A percentile compares a stretch with the other conserved stretches of the same genome.
These are phyloP conservation scores for Saturnispora serradocipensis DNA, from an alignment of 805 yeast genomes.

Conservation along the genomic window DNA sequence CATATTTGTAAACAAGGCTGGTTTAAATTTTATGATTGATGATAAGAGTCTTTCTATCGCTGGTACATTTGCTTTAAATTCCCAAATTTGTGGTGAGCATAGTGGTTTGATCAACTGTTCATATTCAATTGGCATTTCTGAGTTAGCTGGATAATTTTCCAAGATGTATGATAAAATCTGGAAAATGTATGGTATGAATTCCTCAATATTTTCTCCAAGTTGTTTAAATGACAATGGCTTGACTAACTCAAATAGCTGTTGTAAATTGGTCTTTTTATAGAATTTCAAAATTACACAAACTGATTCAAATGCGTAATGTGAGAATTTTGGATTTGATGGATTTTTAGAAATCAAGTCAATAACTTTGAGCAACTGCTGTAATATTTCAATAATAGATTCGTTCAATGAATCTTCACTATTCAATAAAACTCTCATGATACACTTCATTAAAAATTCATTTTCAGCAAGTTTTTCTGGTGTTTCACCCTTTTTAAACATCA, in stretches of 20 bases:
- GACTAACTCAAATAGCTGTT: conserved; percentile 39
- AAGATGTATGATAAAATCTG: conserved; percentile 79
- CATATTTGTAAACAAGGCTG: conserved; percentile 29
- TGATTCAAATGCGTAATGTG: conserved; percentile 86
- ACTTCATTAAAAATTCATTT: conserved; percentile 86
- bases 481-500: conserved; percentile 48
- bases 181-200: conserved; percentile 86
- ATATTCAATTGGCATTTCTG: conserved; percentile 54
- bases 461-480: conserved; percentile 90
- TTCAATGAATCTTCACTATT: conserved; percentile 61
- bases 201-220: conserved; percentile 80
- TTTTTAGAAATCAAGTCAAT: conserved; percentile 66
- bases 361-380: conserved; percentile 62
- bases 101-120: conserved; percentile 68
- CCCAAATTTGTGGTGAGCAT: conserved; percentile 90
- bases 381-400: conserved; percentile 35
- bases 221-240: conserved; percentile 62
- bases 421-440: conserved; percentile 72
- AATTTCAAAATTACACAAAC: conserved; percentile 66
- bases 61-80: conserved; percentile 84
- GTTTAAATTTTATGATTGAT: conserved; percentile 49
- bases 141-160: conserved; percentile 43
- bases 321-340: conserved; percentile 92
- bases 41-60: conserved; percentile 77
- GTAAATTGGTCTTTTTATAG: conserved; percentile 25